Evolutionary conservation across 495 filamentous ascomycete species (phyloP).

Genomic region (Penicillium argentinense): DNA sequence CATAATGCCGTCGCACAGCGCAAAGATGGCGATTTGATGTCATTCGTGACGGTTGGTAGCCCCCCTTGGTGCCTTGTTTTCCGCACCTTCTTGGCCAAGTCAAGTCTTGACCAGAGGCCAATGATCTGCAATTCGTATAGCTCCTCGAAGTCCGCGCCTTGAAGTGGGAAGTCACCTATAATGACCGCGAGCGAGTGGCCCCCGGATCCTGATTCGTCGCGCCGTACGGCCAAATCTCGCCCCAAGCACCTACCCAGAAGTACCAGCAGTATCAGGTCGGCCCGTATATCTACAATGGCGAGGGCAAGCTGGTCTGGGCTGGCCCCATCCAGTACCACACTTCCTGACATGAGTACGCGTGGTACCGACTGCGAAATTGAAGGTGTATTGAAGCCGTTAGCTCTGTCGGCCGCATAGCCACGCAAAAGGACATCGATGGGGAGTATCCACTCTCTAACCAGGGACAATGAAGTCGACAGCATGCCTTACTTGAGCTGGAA

Average conservation of each 20-base stretch:
- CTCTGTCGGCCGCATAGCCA: no score
- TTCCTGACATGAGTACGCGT: no score
- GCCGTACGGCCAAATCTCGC: slow-evolving; percentile 34
- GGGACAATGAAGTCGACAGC: no score
- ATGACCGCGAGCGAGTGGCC: slow-evolving; percentile 23
- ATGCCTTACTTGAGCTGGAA: no score
- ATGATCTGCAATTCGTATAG: slow-evolving; percentile 4
- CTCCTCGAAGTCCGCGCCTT: slow-evolving; percentile 31
- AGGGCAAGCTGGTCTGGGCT: no score
- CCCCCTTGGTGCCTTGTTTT: no score
- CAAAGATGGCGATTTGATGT: slow-evolving; percentile 38
- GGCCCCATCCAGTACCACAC: no score
- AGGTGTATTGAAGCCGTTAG: no score
- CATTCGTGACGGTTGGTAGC: slow-evolving; percentile 42
- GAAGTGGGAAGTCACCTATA: slow-evolving; percentile 28
- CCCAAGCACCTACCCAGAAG: slow-evolving; percentile 22
- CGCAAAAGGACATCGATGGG: no score
- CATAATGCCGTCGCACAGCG: slow-evolving; percentile 26
- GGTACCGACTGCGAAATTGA: no score
- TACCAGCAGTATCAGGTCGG: slow-evolving; percentile 43
- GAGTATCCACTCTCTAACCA: no score
- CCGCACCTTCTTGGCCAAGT: no score
- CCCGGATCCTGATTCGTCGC: slow-evolving; percentile 46
- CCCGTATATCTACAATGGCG: slow-evolving; percentile 43
- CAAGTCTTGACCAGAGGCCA: background rate